phyloP scores from a whole-genome alignment of 257 asterid genomes.

The Solanum pinnatisectum region DNA sequence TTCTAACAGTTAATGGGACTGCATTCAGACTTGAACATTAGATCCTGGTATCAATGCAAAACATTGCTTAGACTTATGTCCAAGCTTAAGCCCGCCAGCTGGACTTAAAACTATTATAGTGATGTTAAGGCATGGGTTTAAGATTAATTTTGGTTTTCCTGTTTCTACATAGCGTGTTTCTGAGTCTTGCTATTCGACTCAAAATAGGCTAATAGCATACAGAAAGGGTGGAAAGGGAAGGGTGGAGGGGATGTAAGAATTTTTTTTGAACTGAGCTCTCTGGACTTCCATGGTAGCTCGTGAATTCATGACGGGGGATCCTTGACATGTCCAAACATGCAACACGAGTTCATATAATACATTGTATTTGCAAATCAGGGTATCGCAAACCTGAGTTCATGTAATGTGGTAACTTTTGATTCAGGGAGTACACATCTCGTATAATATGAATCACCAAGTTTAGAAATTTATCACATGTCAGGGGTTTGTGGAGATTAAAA shows the following conservation, averaged over 20 bases:
- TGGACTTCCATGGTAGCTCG: not conserved
- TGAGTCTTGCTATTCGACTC: not conserved
- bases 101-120: not conserved
- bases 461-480: not conserved
- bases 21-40: not conserved
- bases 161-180: not conserved
- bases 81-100: not conserved
- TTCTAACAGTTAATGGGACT: not conserved
- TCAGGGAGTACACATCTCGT: not conserved
- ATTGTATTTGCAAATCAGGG: not conserved
- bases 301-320: not conserved
- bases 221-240: not conserved
- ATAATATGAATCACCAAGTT: not conserved
- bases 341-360: not conserved
- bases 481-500: not conserved
- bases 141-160: not conserved
- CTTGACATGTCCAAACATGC: not conserved
- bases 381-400: not conserved
- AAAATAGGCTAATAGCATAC: not conserved
- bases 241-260: not conserved
- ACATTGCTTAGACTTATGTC: not conserved
- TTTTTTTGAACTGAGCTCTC: not conserved
- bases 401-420: not conserved
- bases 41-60: not conserved
- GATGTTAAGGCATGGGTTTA: not conserved